Percentiles rank a stretch among this genome's conserved stretches.
Evolutionary conservation across 164 flowering plant genomes (phyloP).

Genomic region (Warburgia ugandensis): DNA sequence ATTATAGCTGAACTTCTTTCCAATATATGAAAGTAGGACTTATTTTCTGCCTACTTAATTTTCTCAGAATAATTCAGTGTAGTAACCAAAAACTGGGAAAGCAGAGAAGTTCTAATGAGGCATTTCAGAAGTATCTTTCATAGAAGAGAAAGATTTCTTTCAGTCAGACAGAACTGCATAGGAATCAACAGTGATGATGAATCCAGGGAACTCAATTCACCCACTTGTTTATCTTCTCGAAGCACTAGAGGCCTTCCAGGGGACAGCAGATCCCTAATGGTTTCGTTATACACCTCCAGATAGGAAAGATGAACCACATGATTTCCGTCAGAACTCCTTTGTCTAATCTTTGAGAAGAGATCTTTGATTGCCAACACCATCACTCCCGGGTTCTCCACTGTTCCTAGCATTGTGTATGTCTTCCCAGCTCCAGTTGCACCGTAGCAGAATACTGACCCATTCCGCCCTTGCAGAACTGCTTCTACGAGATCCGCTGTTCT

Average conservation of each 20-base stretch:
- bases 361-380: slow-evolving; percentile 97
- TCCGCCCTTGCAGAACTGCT: slow-evolving; percentile 80
- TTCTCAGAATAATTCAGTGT: too few relatives aligned
- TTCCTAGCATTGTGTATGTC: slow-evolving; percentile 93
- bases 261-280: slow-evolving; percentile 78
- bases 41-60: too few relatives aligned
- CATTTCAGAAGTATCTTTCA: too few relatives aligned
- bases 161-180: too few relatives aligned
- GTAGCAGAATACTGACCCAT: slow-evolving; percentile 93
- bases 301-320: slow-evolving; percentile 91
- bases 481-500: slow-evolving; percentile 89
- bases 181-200: too few relatives aligned
- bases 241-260: slow-evolving; percentile 93
- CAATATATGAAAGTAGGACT: too few relatives aligned
- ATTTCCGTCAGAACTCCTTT: slow-evolving; percentile 80
- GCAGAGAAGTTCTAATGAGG: too few relatives aligned
- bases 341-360: slow-evolving; percentile 69
- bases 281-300: slow-evolving; percentile 93
- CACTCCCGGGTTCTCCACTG: slow-evolving; percentile 83
- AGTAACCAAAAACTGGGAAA: too few relatives aligned
- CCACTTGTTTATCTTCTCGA: slow-evolving; percentile 97
- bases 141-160: too few relatives aligned
- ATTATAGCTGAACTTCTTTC: too few relatives aligned
- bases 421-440: slow-evolving; percentile 99
- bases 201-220: too few relatives aligned